A percentile compares a stretch with the other conserved stretches of the same genome.
phyloP scores from a whole-genome alignment of 495 filamentous ascomycete genomes.

The Neurospora terricola region DNA sequence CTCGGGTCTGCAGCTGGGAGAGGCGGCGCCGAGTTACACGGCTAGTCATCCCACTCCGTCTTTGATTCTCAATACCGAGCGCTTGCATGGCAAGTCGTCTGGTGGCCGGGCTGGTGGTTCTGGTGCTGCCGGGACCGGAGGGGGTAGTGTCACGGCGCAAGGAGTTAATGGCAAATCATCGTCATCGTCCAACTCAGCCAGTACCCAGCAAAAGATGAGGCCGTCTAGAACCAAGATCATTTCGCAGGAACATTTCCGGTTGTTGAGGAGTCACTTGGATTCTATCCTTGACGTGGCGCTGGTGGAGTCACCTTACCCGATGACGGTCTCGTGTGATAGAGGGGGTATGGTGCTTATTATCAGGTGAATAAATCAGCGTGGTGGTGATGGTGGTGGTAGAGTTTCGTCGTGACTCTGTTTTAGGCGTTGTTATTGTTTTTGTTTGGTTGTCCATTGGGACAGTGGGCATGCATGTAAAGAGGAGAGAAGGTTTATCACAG shows the following conservation, averaged over 20 bases:
- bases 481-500: not conserved
- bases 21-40: slow-evolving; percentile 63
- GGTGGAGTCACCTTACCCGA: slow-evolving; percentile 81
- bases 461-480: not conserved
- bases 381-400: not conserved
- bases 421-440: not conserved
- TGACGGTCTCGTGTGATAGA: slow-evolving; percentile 84
- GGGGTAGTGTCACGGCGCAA: slow-evolving; percentile 6
- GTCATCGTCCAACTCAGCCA: slow-evolving; percentile 5
- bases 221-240: slow-evolving; percentile 79
- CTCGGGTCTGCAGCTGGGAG: slow-evolving; percentile 65
- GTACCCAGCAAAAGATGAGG: slow-evolving; percentile 24
- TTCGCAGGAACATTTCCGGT: slow-evolving; percentile 72
- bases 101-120: slow-evolving; percentile 23
- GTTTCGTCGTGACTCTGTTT: not conserved
- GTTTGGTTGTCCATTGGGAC: not conserved
- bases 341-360: slow-evolving; percentile 91
- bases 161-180: slow-evolving; percentile 23
- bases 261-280: slow-evolving; percentile 82
- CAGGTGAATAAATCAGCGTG: slow-evolving; percentile 18
- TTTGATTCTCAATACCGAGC: slow-evolving; percentile 64
- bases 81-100: slow-evolving; percentile 39
- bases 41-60: slow-evolving; percentile 56
- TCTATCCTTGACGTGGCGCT: slow-evolving; percentile 79
- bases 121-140: slow-evolving; percentile 22